Evolutionary conservation across 768 basidiomycete species (phyloP), one percentile per base, ranked within the genome.

Genomic region (Phylloporus sp.): DNA sequence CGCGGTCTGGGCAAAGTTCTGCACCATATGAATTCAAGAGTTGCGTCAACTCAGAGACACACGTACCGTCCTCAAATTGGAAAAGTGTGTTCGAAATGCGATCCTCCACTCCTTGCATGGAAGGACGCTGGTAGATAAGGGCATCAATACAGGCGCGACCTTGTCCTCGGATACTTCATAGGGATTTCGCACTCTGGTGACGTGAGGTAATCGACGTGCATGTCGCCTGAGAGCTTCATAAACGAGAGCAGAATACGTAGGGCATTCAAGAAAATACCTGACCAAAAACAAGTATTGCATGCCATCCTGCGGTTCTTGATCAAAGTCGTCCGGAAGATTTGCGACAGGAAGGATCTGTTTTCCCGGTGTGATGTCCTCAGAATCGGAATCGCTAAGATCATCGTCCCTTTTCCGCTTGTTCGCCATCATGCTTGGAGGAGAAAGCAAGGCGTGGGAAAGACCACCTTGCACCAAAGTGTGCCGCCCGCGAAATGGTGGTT

Each of bases 281-380:
- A 90, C 89, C 41, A 79, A 79, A 65, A 90, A 90, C 34, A 91
- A 72, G 62, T 91, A 90, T 56, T 90, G 76, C 74, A 85, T 54
- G 3, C 89, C 89, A 65, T 90, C 83, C 56, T 66, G 63, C 0
- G 89, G 87, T 39, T 74, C 75, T 21, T 71, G 78, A 52, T 79
- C 67, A 60, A 84, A 91, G 58, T 84, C 73, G 17, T 68, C 60
- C n/a, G 87, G 85, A 40, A 91, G 74, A 57, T 81, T 75, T 17
- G 89, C 88, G n/a, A 91, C 85, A 15, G 89, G 89, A 4, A 91
- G 72, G 21, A 78, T 84, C 65, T 89, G 87, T 52, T 69, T 79
- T 34, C 86, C 86, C 41, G 79, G 74, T 8, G 73, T 63, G 14
- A 76, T 71, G 41, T 83, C 80, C 0, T 86, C 84, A 8, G 79